Evolutionary conservation across 306 rosid species (phyloP).

Genomic region (barrel medic (Medicago truncatula)): MtrunA17r5.0-ANR NC_053048.1:24364001-24364500

Average conservation of each 20-base stretch:
- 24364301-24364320: constrained; percentile 5
- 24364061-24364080: constrained; percentile 54
- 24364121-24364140: constrained; percentile 45
- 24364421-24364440: neutral
- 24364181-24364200: constrained; percentile 1
- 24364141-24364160: constrained; percentile 32
- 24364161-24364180: constrained; percentile 36
- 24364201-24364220: constrained; percentile 11
- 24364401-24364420: neutral
- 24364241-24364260: constrained; percentile 19
- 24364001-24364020: constrained; percentile 90
- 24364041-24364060: constrained; percentile 55
- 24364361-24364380: constrained; percentile 13
- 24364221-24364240: constrained; percentile 32
- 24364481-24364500: neutral
- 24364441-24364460: constrained; percentile 4
- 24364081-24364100: constrained; percentile 50
- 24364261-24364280: constrained; percentile 16
- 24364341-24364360: constrained; percentile 25
- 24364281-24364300: neutral
- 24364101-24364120: constrained; percentile 70
- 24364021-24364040: constrained; percentile 82
- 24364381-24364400: constrained; percentile 14
- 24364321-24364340: neutral
- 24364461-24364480: constrained; percentile 17